phyloP scores from a whole-genome alignment of 495 filamentous ascomycete species.

The Cercophora newfieldiana region DNA sequence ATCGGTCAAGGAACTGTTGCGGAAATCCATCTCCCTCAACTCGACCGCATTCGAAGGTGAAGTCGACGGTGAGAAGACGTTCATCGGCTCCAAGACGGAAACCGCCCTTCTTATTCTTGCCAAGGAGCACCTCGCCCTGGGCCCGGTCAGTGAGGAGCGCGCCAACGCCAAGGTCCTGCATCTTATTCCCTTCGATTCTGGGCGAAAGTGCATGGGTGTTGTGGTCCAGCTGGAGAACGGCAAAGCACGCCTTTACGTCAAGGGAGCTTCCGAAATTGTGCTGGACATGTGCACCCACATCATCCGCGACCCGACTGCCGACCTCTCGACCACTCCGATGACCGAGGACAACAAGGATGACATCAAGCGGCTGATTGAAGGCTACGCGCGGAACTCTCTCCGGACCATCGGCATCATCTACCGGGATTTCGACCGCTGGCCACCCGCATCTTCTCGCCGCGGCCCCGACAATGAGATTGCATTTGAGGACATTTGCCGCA shows the following conservation, averaged over 20 bases:
- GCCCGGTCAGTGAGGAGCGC: conserved; percentile 66
- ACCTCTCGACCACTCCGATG: conserved; percentile 55
- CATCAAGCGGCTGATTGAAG: conserved; percentile 65
- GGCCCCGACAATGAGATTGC: conserved; percentile 68
- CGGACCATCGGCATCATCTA: conserved; percentile 86
- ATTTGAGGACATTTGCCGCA: conserved; percentile 71
- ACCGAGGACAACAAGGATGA: conserved; percentile 58
- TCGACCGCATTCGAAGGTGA: conserved; percentile 89
- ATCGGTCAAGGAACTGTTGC: conserved; percentile 62
- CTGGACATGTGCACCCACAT: conserved; percentile 69
- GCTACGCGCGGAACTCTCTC: conserved; percentile 78
- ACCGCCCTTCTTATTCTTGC: conserved; percentile 78
- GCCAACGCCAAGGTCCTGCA: conserved; percentile 68
- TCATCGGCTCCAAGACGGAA: conserved; percentile 89
- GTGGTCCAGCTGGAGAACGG: conserved; percentile 68
- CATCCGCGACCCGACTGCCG: conserved; percentile 67
- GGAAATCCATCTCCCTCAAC: conserved; percentile 78
- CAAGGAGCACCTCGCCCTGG: conserved; percentile 74
- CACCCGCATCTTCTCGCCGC: conserved; percentile 65
- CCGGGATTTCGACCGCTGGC: conserved; percentile 88
- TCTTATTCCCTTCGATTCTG: conserved; percentile 82
- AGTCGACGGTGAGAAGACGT: conserved; percentile 65
- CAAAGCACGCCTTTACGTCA: conserved; percentile 70
- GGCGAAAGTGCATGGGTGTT: conserved; percentile 84
- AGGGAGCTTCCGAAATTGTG: conserved; percentile 89